Base-by-base conservation (phyloP, 1,139 yeast species). In the Arxiozyma heterogenica region DNA sequence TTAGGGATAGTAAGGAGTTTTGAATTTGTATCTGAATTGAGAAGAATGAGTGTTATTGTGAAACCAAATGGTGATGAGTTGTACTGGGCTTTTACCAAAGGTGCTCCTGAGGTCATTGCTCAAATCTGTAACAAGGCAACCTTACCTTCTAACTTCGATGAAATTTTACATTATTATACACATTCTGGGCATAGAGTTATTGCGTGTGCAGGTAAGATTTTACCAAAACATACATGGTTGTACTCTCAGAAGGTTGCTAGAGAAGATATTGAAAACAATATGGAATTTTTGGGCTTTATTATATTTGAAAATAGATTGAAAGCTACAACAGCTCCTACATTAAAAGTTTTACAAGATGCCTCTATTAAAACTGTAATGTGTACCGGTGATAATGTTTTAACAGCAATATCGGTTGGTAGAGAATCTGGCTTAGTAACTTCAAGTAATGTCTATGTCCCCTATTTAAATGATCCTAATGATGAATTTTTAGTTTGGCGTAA, bases 91-190 rank as follows among this genome's bases (percentile, higher is more conserved):
- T 85, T 80, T 66, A 86, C 94, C 17, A 93, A 93, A 67, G 99
- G 99, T 51, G 98, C 99, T 0, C 99, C 99, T 0, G 99, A 93
- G 68, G 88, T 91, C n/a, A 87, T 93, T 78, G 74, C 78, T 42
- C 86, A 83, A 34, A 81, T 93, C 44, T 93, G 98, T 71, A 72
- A 73, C 20, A 80, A 82, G 1, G 81, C 79, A 22, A 73, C 91
- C 0, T 70, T 94, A 47, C 98, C 99, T 0, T 66, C 69, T 1
- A 80, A 90, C 64, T 94, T 80, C 67, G 85, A 85, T 27, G 86
- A 85, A 46, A 67, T 86, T 23, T 75, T 94, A 45, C 85, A 88
- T 63, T 78, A 83, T 56, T 94, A 93, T 67, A 93, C 98, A 0
- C 97, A 90, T 66, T 81, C 83, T 53, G 99, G 99, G 0, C 90